Conservation (phyloP, 495 filamentous ascomycete genomes). For the Cudoniella acicularis region DNA sequence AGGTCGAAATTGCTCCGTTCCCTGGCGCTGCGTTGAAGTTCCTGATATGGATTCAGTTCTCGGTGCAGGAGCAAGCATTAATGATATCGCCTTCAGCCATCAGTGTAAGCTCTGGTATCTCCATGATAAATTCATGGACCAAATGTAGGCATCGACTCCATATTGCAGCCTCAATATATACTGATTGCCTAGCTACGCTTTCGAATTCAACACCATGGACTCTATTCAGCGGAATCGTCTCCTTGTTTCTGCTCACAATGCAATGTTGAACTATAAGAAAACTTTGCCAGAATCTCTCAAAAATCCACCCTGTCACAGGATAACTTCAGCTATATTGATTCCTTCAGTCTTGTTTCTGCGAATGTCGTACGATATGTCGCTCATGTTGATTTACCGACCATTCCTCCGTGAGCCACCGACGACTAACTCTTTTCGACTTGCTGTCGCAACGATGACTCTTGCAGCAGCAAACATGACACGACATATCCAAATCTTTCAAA, state of each 20-base stretch:
- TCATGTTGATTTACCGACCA: not conserved
- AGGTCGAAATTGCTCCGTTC: slow-evolving; percentile 4
- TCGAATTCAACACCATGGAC: not conserved
- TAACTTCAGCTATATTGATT: not conserved
- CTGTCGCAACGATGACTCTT: not conserved
- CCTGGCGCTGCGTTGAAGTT: slow-evolving; percentile 1
- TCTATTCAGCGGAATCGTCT: not conserved
- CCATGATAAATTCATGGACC: slow-evolving; percentile 1
- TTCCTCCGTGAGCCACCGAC: not conserved
- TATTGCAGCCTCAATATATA: not conserved
- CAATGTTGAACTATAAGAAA: not conserved
- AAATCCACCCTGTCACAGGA: not conserved
- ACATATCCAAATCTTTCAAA: not conserved
- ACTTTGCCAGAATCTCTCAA: not conserved
- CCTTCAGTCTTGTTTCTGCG: not conserved
- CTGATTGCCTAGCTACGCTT: not conserved
- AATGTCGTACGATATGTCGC: slow-evolving; percentile 4
- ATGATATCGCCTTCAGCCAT: not conserved
- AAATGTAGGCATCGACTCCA: not conserved
- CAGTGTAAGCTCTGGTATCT: slow-evolving; percentile 4
- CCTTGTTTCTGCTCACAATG: not conserved
- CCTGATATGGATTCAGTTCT: not conserved
- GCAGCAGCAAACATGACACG: not conserved
- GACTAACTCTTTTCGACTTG: not conserved
- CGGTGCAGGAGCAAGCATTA: not conserved